Evolutionary conservation across 1,284 basidiomycete species (phyloP).

Genomic region (Psilocybe mexicana): DNA sequence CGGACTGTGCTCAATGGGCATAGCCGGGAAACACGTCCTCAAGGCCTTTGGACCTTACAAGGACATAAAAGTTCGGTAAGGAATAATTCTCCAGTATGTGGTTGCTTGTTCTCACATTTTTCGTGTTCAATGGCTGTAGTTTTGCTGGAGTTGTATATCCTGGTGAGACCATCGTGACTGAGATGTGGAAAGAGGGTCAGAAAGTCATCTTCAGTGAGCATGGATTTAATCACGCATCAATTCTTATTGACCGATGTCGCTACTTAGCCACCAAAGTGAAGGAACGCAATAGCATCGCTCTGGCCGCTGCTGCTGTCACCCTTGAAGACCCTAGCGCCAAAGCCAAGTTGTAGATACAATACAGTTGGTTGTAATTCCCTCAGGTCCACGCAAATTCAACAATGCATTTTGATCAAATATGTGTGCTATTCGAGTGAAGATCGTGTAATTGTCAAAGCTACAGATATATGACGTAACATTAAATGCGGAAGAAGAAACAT

Average conservation of each 20-base stretch:
- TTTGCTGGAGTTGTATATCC: constrained; percentile 93
- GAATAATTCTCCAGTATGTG: neutral
- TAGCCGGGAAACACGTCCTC: constrained; percentile 92
- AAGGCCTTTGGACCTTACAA: constrained; percentile 85
- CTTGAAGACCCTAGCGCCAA: constrained; percentile 48
- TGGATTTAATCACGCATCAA: neutral
- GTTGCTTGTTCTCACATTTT: neutral
- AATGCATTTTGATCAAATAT: too few relatives aligned
- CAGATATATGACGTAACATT: too few relatives aligned
- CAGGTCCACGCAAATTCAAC: neutral
- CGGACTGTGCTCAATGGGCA: constrained; percentile 90
- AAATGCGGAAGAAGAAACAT: neutral
- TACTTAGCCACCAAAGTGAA: constrained; percentile 72
- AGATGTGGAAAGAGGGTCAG: constrained; percentile 97
- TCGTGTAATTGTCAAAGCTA: neutral
- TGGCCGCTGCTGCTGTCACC: constrained; percentile 78
- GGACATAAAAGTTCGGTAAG: constrained; percentile 95
- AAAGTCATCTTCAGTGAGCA: constrained; percentile 90
- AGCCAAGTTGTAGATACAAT: constrained; percentile 56
- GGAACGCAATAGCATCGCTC: constrained; percentile 68
- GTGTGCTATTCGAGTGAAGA: neutral
- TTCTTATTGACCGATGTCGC: neutral
- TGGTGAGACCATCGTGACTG: constrained; percentile 91
- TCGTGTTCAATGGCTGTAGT: constrained; percentile 33
- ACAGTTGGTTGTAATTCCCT: neutral